Evolutionary conservation across 495 filamentous ascomycete genomes (phyloP).

Genomic region (Penicillium canescens): DNA sequence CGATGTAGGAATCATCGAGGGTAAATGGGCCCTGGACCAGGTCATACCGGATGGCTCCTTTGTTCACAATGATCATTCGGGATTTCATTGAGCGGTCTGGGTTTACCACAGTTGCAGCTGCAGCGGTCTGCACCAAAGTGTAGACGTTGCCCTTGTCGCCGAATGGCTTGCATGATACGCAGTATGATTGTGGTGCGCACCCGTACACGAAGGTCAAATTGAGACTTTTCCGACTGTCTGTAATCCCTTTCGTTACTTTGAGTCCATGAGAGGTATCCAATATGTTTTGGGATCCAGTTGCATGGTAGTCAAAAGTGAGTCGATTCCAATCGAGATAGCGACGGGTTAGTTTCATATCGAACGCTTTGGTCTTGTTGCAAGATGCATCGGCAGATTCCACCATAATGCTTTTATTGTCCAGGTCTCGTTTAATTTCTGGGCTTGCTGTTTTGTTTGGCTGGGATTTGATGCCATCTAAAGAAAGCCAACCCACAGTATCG

Average conservation of each 20-base stretch:
- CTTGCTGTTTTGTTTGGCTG: background rate
- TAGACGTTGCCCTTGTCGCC: conserved; percentile 34
- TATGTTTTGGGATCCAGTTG: conserved; percentile 29
- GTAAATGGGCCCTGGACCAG: conserved; percentile 42
- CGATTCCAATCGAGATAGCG: conserved; percentile 40
- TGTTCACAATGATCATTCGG: conserved; percentile 38
- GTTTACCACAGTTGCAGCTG: conserved; percentile 26
- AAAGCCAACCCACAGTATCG: conserved; percentile 45
- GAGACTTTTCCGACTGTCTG: background rate
- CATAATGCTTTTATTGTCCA: background rate
- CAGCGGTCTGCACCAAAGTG: conserved; percentile 27
- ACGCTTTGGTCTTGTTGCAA: conserved; percentile 5
- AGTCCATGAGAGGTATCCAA: conserved; percentile 6
- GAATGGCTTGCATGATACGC: conserved; percentile 36
- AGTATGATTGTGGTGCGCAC: conserved; percentile 41
- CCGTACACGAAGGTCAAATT: conserved; percentile 34
- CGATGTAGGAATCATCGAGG: conserved; percentile 37
- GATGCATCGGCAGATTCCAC: background rate
- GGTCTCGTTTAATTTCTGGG: background rate
- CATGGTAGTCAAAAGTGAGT: conserved; percentile 39
- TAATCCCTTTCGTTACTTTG: background rate
- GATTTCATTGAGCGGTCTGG: conserved; percentile 23
- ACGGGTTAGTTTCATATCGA: conserved; percentile 11
- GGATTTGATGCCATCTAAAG: conserved; percentile 36
- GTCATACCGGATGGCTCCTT: conserved; percentile 39